Evolutionary conservation across 805 yeast genomes (phyloP), one percentile per base, ranked within the genome.

Genomic region (Teunomyces barrocoloradensis): DNA sequence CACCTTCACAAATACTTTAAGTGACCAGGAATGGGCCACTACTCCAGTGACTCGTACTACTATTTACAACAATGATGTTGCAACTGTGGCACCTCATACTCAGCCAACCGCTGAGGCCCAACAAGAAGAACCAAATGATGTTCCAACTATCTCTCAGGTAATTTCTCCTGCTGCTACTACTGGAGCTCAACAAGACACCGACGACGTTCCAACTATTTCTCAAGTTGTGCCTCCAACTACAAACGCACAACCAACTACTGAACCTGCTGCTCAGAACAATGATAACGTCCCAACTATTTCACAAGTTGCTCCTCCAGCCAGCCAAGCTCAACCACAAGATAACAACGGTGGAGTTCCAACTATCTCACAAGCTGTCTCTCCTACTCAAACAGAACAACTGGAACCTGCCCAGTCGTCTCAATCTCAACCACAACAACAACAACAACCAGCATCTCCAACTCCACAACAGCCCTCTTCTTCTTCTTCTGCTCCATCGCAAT

Each of bases 1-100:
- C 35, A 75, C 81, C 33, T 77, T 70, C 53, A 79, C 84, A 12
- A 57, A 60, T 49, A 80, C 84, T 21, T 59, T 70, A 45, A 57
- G 65, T 39, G 47, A 48, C 6, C 67, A 62, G 18, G 63, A 59
- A 28, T 58, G 69, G 54, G 66, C 63, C 27, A 61, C 66, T 41
- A 55, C 66, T 21, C 65, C 73, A 9, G 60, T 68, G 29, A 69
- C 74, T 41, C 65, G 66, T 18, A 68, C 77, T 33, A 56, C 60
- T 25, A 56, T 56, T 5, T 54, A 55, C 45, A 57, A 57, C 44
- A 52, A 47, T 6, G 38, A 21, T 6, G 42, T 15, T 29, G 27
- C 10, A 1, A 27, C 46, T 29, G 54, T 52, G 21, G 43, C 57
- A 7, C 33, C 65, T 20, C 37, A 40, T 25, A 34, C 41, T 17